phyloP scores from a whole-genome alignment of 169 alveolate species.

The Cryptosporidium andersoni region DNA sequence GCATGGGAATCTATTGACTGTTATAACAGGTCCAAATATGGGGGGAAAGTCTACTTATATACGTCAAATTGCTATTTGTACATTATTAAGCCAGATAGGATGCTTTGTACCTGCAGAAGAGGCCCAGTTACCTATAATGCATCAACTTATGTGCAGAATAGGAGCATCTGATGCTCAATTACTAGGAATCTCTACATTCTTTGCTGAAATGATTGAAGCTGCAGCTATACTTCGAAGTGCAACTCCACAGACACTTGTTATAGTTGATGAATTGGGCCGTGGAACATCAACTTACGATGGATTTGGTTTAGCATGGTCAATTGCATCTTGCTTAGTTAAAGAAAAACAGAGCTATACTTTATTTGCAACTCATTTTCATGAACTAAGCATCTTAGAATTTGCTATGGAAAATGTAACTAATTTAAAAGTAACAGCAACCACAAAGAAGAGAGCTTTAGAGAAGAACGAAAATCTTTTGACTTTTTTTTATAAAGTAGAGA shows the following conservation, averaged over 20 bases:
- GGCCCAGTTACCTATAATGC: constrained; percentile 91
- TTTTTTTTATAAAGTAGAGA: constrained; percentile 88
- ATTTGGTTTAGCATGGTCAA: constrained; percentile 97
- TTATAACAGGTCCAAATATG: constrained; percentile 99
- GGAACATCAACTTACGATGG: constrained; percentile 97
- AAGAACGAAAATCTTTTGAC: constrained; percentile 77
- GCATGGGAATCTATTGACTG: constrained; percentile 83
- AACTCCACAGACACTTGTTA: constrained; percentile 87
- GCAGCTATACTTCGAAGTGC: constrained; percentile 92
- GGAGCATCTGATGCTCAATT: constrained; percentile 96
- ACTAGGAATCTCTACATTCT: constrained; percentile 94
- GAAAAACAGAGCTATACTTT: constrained; percentile 90
- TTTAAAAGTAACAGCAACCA: constrained; percentile 86
- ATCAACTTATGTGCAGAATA: constrained; percentile 93
- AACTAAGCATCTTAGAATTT: constrained; percentile 90
- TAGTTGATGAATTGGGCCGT: constrained; percentile 97
- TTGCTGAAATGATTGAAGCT: constrained; percentile 98
- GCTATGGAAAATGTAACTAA: constrained; percentile 77
- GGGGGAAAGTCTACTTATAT: constrained; percentile 98
- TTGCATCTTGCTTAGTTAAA: constrained; percentile 90
- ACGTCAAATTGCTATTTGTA: constrained; percentile 89
- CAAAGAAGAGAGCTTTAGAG: constrained; percentile 79
- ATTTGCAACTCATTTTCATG: constrained; percentile 98
- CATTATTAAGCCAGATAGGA: constrained; percentile 91
- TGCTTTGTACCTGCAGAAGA: constrained; percentile 92